Conservation (phyloP, 2,329 filamentous ascomycete species). For the Calonectria hawksworthii region DNA sequence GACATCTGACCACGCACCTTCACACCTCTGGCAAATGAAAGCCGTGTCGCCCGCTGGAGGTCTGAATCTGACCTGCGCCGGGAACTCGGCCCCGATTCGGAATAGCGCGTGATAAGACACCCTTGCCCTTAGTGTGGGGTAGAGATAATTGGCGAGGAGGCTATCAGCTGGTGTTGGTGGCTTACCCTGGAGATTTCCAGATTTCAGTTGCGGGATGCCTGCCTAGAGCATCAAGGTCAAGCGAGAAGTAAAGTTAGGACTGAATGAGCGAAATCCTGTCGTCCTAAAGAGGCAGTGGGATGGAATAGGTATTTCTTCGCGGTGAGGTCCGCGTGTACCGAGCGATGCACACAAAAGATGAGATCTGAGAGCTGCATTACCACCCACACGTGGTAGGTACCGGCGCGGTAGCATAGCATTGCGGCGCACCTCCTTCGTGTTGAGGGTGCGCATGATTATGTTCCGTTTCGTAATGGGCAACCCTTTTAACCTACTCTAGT, state of each 20-base stretch:
- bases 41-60: neutral
- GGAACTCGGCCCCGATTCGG: slow-evolving; percentile 25
- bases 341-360: neutral
- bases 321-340: neutral
- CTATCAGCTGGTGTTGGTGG: slow-evolving; percentile 17
- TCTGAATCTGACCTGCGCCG: slow-evolving; percentile 12
- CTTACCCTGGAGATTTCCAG: neutral
- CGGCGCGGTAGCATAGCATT: no score
- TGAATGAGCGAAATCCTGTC: neutral
- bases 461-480: neutral
- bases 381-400: neutral
- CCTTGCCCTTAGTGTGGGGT: slow-evolving; percentile 15
- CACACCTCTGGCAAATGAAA: neutral
- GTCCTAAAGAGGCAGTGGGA: neutral
- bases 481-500: neutral
- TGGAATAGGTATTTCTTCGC: neutral
- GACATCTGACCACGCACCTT: neutral
- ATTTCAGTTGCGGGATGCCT: neutral
- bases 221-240: neutral
- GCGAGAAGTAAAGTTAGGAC: neutral
- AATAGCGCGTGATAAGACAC: neutral
- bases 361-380: slow-evolving; percentile 1
- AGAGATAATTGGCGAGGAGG: neutral
- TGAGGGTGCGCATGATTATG: neutral
- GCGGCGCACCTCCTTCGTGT: no score